Evolutionary conservation across 441 rosid genomes (phyloP), one percentile per base, ranked within the genome.

Genomic region (Eutrema salsugineum): DNA sequence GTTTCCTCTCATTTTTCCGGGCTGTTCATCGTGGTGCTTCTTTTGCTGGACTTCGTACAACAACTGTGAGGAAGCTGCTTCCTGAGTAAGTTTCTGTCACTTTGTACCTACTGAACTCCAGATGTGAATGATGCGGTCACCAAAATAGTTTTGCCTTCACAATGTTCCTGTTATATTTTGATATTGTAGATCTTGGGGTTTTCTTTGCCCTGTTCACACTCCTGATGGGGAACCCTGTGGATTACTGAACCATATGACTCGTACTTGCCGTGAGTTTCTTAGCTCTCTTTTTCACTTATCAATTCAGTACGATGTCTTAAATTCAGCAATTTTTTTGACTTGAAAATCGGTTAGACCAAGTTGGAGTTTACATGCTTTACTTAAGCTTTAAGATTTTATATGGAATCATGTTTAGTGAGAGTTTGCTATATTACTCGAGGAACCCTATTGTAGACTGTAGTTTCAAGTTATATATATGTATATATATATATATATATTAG

Each of bases 161-260:
- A 49, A 30, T 77, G 15, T 57, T 53, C 54, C 59, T 64, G 63
- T 47, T 47, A 54, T n/a, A 39, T 47, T 61, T 27, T 60, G 46
- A 22, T 66, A 66, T 65, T 63, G 76, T 86, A 93, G 97, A 83
- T 93, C 99, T 40, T 95, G 98, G 98, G 99, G 99, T 63, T 95
- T 93, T 77, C 98, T 95, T 78, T 93, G 99, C 78, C 99, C 98
- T 53, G 98, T 93, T 59, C 98, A 91, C 82, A 95, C 99, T 59
- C 99, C 99, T 75, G 97, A 95, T 86, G 99, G 99, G 20, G 96
- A 89, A 75, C 98, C 98, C 28, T 95, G 99, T 72, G 98, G 98
- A 27, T 84, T 95, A 83, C 83, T 95, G 77, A 95, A 95, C 75
- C 99, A 95, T 77, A 91, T 95, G 98, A 85, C 99, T 32, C 68